Evolutionary conservation across 2,329 filamentous ascomycete genomes (phyloP).

Genomic region (Pseudogymnoascus sp.): DNA sequence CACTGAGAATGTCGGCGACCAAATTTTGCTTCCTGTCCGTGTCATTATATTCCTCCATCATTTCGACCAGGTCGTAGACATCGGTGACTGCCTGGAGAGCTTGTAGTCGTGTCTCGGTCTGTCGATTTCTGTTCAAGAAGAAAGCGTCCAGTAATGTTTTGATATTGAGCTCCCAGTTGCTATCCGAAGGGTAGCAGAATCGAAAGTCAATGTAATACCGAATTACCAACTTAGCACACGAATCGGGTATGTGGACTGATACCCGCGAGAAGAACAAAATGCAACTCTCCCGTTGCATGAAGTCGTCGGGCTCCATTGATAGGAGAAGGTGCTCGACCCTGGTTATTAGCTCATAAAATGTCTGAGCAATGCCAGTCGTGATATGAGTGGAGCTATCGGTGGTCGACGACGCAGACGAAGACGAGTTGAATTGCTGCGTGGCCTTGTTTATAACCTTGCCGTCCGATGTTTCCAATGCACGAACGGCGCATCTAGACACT

Average conservation of each 20-base stretch:
- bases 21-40: constrained; percentile 51
- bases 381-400: constrained; percentile 21
- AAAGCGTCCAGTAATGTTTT: constrained; percentile 54
- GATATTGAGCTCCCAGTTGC: constrained; percentile 60
- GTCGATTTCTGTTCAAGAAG: constrained; percentile 54
- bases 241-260: constrained; percentile 56
- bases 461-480: constrained; percentile 24
- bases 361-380: constrained; percentile 22
- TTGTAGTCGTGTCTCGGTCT: constrained; percentile 53
- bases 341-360: constrained; percentile 25
- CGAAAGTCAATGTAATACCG: constrained; percentile 62
- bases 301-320: constrained; percentile 39
- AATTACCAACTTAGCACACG: constrained; percentile 56
- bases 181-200: constrained; percentile 64
- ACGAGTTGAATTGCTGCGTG: constrained; percentile 13
- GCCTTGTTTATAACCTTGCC: constrained; percentile 21
- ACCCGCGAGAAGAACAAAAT: constrained; percentile 60
- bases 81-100: constrained; percentile 53
- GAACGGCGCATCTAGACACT: constrained; percentile 44
- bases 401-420: not conserved
- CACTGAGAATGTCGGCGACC: constrained; percentile 53
- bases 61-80: constrained; percentile 40
- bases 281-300: constrained; percentile 58
- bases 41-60: constrained; percentile 50
- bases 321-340: constrained; percentile 29